These are phyloP conservation scores for Jackrogersella minutella DNA, from an alignment of 495 filamentous ascomycete species.

Conservation along the genomic window DNA sequence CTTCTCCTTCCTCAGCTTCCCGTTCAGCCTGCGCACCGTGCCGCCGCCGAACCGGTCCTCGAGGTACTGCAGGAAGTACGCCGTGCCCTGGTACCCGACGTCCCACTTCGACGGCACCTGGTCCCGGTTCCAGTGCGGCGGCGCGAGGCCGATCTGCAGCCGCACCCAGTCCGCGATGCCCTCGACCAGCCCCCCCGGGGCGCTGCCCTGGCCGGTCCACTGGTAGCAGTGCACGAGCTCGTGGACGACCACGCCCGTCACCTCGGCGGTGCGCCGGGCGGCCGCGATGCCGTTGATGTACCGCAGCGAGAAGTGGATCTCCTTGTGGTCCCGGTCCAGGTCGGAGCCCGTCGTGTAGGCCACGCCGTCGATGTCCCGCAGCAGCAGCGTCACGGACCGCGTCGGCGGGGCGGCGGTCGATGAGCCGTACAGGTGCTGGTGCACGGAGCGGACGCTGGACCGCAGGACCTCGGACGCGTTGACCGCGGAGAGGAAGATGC, in stretches of 20 bases:
- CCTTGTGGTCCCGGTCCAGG: constrained; percentile 89
- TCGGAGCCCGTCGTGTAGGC: constrained; percentile 88
- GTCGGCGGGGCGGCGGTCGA: constrained; percentile 55
- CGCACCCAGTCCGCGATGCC: constrained; percentile 96
- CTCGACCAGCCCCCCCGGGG: constrained; percentile 85
- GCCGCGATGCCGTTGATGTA: constrained; percentile 67
- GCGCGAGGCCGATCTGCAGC: constrained; percentile 72
- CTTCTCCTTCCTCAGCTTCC: constrained; percentile 63
- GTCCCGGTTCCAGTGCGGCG: constrained; percentile 83
- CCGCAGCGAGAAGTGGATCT: constrained; percentile 85
- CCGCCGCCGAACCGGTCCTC: constrained; percentile 71
- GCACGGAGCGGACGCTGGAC: constrained; percentile 68
- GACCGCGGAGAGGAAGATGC: constrained; percentile 68
- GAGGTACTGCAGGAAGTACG: constrained; percentile 85
- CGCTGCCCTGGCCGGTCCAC: constrained; percentile 69
- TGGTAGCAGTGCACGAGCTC: constrained; percentile 98
- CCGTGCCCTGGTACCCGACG: constrained; percentile 90
- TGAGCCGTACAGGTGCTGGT: constrained; percentile 48
- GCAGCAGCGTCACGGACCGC: constrained; percentile 86
- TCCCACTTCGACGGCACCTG: constrained; percentile 74
- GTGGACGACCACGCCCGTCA: constrained; percentile 84
- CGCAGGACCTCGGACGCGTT: constrained; percentile 66
- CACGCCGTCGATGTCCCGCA: constrained; percentile 80
- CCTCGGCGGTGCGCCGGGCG: constrained; percentile 64
- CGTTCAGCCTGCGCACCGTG: constrained; percentile 78